Conservation (phyloP, 1,284 basidiomycete species). For the Tylopilus orsonianus region DNA sequence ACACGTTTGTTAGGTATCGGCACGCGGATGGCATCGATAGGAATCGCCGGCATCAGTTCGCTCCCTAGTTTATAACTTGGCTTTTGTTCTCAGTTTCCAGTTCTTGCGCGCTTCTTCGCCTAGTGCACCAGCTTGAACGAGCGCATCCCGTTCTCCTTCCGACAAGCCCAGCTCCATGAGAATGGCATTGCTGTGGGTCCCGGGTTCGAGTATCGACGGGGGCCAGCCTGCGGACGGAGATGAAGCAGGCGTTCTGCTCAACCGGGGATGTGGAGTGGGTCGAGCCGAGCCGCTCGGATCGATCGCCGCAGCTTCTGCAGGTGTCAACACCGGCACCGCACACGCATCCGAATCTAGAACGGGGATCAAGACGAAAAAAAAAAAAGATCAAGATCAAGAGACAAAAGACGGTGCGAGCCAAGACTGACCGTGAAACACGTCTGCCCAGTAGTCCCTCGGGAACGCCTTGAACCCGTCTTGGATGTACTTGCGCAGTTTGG, state of each 20-base stretch:
- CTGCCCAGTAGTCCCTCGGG: constrained; percentile 69
- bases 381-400: no score
- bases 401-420: no score
- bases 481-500: constrained; percentile 56
- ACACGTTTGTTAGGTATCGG: constrained; percentile 10
- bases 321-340: constrained; percentile 69
- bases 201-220: constrained; percentile 39
- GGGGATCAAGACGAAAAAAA: not conserved
- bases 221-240: constrained; percentile 8
- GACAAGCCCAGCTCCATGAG: constrained; percentile 48
- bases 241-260: constrained; percentile 35
- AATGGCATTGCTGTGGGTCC: constrained; percentile 53
- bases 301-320: constrained; percentile 54
- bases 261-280: constrained; percentile 52
- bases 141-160: constrained; percentile 35
- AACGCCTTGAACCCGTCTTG: constrained; percentile 60
- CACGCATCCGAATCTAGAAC: constrained; percentile 71
- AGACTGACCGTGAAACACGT: constrained; percentile 59
- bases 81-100: constrained; percentile 10
- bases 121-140: constrained; percentile 46
- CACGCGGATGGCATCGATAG: not conserved
- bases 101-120: constrained; percentile 29
- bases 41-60: not conserved
- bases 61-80: constrained; percentile 18
- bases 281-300: constrained; percentile 36